Evolutionary conservation across 306 rosid species (phyloP).

Genomic region (Lathyrus tuberosus): DNA sequence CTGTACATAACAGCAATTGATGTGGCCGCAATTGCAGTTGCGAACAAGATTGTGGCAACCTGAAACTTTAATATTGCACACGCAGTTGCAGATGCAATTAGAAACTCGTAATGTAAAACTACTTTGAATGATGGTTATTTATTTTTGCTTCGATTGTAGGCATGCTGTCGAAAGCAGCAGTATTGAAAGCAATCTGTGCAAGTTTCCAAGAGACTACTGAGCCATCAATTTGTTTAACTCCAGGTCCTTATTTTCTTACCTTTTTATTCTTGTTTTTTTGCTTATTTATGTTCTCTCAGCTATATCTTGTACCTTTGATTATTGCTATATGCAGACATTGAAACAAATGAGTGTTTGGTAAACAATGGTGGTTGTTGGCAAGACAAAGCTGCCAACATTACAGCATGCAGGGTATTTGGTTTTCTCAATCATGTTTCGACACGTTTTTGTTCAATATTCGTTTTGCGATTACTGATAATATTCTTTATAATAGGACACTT

Average conservation of each 20-base stretch:
- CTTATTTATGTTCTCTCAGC: not conserved
- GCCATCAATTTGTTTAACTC: constrained; percentile 82
- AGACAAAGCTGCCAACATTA: constrained; percentile 70
- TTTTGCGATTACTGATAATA: constrained; percentile 2
- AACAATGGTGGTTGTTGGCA: constrained; percentile 98
- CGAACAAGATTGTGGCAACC: too few relatives aligned
- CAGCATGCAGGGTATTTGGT: constrained; percentile 87
- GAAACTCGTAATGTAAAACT: not conserved
- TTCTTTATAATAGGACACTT: constrained; percentile 68
- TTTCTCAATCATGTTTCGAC: constrained; percentile 10
- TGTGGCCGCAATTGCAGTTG: not conserved
- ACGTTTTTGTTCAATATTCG: constrained; percentile 18
- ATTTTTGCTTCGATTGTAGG: constrained; percentile 46
- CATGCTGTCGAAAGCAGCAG: constrained; percentile 80
- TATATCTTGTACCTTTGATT: constrained; percentile 5
- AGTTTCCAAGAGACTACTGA: constrained; percentile 95
- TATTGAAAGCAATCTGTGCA: constrained; percentile 89
- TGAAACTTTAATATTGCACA: too few relatives aligned
- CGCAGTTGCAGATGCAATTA: too few relatives aligned
- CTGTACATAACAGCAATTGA: not conserved
- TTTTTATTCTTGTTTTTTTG: constrained; percentile 17
- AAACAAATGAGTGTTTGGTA: constrained; percentile 84
- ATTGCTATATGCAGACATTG: constrained; percentile 57
- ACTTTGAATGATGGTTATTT: not conserved
- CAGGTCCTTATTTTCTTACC: constrained; percentile 53